Conservation (phyloP, 2,329 filamentous ascomycete genomes). For the Podosphaera xanthii region DNA sequence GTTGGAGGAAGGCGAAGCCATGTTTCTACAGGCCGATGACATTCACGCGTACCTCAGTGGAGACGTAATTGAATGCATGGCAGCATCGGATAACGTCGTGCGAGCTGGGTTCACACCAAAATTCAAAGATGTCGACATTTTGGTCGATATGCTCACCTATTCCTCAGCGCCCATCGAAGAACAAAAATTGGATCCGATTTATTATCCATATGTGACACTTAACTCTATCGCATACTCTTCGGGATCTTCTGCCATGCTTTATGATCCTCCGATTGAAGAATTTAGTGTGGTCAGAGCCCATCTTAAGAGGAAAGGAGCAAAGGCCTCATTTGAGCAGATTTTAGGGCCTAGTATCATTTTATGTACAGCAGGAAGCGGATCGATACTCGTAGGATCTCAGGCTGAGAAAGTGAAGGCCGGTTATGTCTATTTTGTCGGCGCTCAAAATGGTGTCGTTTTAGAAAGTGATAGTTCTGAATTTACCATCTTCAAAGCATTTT, state of each 20-base stretch:
- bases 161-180: conserved; percentile 82
- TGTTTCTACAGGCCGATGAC: conserved; percentile 90
- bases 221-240: conserved; percentile 67
- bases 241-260: conserved; percentile 48
- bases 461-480: conserved; percentile 55
- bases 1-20: conserved; percentile 69
- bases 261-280: conserved; percentile 91
- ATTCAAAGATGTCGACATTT: conserved; percentile 83
- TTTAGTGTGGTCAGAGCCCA: conserved; percentile 73
- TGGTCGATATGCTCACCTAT: conserved; percentile 85
- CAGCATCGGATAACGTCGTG: conserved; percentile 93
- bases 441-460: conserved; percentile 62
- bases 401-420: conserved; percentile 50
- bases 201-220: conserved; percentile 69
- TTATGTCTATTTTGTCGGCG: conserved; percentile 66
- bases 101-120: conserved; percentile 94
- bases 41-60: conserved; percentile 88
- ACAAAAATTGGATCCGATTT: conserved; percentile 73
- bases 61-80: conserved; percentile 98
- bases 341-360: conserved; percentile 83
- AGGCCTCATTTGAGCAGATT: conserved; percentile 71
- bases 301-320: conserved; percentile 46
- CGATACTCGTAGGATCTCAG: conserved; percentile 66
- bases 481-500: conserved; percentile 83
- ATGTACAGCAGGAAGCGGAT: conserved; percentile 64